These are phyloP conservation scores for Tuber indicum DNA, from an alignment of 495 filamentous ascomycete genomes.

Conservation along the genomic window DNA sequence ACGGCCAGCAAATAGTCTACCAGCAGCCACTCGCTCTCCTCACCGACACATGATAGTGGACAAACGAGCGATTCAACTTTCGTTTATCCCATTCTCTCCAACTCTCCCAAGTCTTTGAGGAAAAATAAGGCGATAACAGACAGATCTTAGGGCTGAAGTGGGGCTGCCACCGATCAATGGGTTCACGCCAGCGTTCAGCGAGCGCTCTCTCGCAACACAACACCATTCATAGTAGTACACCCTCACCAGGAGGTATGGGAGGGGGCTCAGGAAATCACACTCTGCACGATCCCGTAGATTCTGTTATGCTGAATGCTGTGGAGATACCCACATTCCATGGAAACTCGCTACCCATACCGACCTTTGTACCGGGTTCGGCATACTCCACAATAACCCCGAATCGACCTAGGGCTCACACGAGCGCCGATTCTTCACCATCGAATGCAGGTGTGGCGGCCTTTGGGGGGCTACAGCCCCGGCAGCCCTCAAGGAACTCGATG, in stretches of 20 bases:
- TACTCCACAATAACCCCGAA: slow-evolving; percentile 37
- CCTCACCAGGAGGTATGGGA: slow-evolving; percentile 38
- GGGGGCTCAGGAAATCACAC: slow-evolving; percentile 22
- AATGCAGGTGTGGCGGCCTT: slow-evolving; percentile 23
- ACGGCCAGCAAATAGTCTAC: background rate
- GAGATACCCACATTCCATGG: slow-evolving; percentile 41
- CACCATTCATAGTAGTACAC: slow-evolving; percentile 25
- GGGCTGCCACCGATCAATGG: slow-evolving; percentile 22
- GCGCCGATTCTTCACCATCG: slow-evolving; percentile 32
- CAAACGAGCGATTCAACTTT: background rate
- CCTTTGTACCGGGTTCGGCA: slow-evolving; percentile 27
- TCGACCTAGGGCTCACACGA: slow-evolving; percentile 39
- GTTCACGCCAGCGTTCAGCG: slow-evolving; percentile 40
- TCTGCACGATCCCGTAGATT: slow-evolving; percentile 34
- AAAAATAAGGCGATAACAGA: background rate
- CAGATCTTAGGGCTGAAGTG: background rate
- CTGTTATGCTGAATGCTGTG: slow-evolving; percentile 24
- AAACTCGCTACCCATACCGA: slow-evolving; percentile 33
- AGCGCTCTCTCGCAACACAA: slow-evolving; percentile 39
- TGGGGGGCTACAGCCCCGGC: slow-evolving; percentile 24
- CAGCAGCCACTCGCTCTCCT: background rate
- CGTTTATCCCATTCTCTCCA: background rate
- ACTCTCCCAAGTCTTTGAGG: background rate
- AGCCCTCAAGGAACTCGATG: slow-evolving; percentile 38
- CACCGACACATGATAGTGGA: slow-evolving; percentile 1